These are phyloP conservation scores for Magnusiomyces sp. DNA, from an alignment of 1,139 yeast species.

Conservation along the genomic window DNA sequence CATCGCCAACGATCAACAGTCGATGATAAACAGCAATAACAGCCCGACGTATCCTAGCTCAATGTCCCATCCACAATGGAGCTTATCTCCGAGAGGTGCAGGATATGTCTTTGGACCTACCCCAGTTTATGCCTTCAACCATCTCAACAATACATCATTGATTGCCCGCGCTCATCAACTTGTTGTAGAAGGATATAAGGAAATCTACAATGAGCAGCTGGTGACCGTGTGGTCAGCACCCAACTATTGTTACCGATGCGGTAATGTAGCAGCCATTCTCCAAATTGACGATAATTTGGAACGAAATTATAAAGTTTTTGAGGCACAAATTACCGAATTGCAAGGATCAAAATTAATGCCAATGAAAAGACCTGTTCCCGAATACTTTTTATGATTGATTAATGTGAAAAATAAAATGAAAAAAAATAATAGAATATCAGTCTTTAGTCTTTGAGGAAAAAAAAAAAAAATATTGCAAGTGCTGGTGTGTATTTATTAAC, in stretches of 20 bases:
- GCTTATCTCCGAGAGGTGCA: constrained; percentile 95
- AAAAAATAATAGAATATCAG: too few relatives aligned
- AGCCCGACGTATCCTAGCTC: background rate
- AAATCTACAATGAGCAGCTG: constrained; percentile 75
- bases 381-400: constrained; percentile 48
- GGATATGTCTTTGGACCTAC: constrained; percentile 85
- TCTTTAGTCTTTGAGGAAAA: too few relatives aligned
- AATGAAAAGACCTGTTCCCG: constrained; percentile 65
- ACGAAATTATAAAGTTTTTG: constrained; percentile 75
- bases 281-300: constrained; percentile 62
- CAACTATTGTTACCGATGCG: constrained; percentile 90
- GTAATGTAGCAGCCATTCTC: constrained; percentile 88
- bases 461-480: too few relatives aligned
- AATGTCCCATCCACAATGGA: constrained; percentile 44
- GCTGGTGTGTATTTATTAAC: too few relatives aligned
- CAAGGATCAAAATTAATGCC: constrained; percentile 46
- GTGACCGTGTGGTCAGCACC: constrained; percentile 96
- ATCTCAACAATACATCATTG: constrained; percentile 67
- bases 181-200: constrained; percentile 93
- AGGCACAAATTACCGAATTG: constrained; percentile 63
- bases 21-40: too few relatives aligned
- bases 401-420: background rate
- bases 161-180: constrained; percentile 97
- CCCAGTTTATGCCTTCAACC: constrained; percentile 74
- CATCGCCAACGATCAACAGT: background rate